Base-by-base conservation (phyloP, 176 grass and related monocot species). In the Musa itinerans region DNA sequence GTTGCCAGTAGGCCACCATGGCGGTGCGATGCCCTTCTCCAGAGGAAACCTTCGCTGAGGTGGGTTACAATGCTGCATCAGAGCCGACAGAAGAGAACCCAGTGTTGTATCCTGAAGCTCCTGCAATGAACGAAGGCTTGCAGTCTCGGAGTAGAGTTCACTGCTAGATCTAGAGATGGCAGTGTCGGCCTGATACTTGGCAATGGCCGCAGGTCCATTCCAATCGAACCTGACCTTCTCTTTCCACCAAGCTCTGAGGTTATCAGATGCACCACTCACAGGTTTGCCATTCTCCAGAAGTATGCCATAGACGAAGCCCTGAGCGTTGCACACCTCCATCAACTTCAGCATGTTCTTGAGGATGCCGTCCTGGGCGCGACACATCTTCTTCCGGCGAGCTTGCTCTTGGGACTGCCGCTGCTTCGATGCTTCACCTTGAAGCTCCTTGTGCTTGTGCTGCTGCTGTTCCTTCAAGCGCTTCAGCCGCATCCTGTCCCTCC, bases 291-390 rank as follows among this genome's bases (percentile, higher is more conserved):
- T 90, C 80, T 96, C 93, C 1, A 87, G 93, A 65, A 96, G 86
- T 80, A 96, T 96, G 54, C 93, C 93, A 76, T 96, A 96, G 9
- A 96, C 89, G 76, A 96, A 96, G 11, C 93, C 93, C 83, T 96
- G 93, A 16, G 93, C 93, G 54, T 88, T 90, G 85, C 93, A 96
- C 3, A 81, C 89, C 79, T 96, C 93, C 93, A 96, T 92, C 93
- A 96, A 92, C 79, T 96, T 96, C 51, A 96, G 80, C 93, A 96
- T 92, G 85, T 96, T 92, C 76, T 90, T 92, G 67, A 96, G 88
- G 79, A 96, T 92, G 53, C 89, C 87, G 54, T 96, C 93, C 83
- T 90, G 89, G 54, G 93, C 93, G 14, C 93, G 89, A 2, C 89
- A 96, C 93, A 96, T 96, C 85, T 96, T 96, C 89, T 96, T 96